Conservation (phyloP, 2,329 filamentous ascomycete genomes). For the Pyrenochaeta sp. region DNA sequence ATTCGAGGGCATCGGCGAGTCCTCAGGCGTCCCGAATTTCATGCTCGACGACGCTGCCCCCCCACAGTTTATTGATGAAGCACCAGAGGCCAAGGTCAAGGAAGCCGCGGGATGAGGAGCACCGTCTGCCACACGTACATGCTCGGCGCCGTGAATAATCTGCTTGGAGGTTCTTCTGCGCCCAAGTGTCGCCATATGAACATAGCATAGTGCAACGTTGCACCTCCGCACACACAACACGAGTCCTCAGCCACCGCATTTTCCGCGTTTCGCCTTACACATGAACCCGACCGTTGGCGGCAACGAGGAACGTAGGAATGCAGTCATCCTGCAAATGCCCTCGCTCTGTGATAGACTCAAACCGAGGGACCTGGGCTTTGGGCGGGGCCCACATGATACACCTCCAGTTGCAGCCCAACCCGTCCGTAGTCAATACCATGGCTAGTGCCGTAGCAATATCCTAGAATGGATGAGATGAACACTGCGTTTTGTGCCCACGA, state of each 20-base stretch:
- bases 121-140: neutral
- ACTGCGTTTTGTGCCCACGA: too few relatives aligned
- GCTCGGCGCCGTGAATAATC: neutral
- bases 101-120: constrained; percentile 70
- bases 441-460: too few relatives aligned
- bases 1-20: constrained; percentile 72
- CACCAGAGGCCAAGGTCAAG: constrained; percentile 79
- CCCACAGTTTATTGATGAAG: constrained; percentile 90
- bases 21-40: constrained; percentile 78
- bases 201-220: neutral
- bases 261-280: neutral
- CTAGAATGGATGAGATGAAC: too few relatives aligned
- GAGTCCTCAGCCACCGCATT: neutral
- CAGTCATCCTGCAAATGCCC: too few relatives aligned
- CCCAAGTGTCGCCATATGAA: neutral
- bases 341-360: too few relatives aligned
- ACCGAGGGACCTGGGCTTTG: too few relatives aligned
- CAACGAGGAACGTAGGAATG: neutral
- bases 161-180: neutral
- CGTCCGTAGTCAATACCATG: too few relatives aligned
- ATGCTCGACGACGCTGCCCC: constrained; percentile 87
- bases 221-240: neutral
- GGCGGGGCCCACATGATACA: too few relatives aligned
- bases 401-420: too few relatives aligned
- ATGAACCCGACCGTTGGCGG: neutral